phyloP scores from a whole-genome alignment of 805 yeast species.

The Pichia scutulata region DNA sequence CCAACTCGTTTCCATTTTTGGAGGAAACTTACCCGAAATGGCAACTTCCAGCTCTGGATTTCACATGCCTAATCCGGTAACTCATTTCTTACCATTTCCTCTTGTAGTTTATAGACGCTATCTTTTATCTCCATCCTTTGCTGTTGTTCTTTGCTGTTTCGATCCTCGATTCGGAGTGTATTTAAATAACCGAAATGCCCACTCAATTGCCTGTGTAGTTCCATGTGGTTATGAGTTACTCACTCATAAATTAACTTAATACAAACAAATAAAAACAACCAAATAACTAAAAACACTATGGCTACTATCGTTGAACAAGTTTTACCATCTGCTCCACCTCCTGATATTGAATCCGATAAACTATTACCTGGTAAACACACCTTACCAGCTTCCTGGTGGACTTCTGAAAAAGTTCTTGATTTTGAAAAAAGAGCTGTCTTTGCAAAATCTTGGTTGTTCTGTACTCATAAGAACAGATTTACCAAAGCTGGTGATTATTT shows the following conservation, averaged over 20 bases:
- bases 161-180: neutral
- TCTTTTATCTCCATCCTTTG: neutral
- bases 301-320: conserved; percentile 16
- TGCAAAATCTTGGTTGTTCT: conserved; percentile 48
- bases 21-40: neutral
- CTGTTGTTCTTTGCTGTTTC: neutral
- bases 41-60: neutral
- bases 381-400: conserved; percentile 62
- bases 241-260: no score
- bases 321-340: conserved; percentile 24
- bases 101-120: neutral
- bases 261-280: neutral
- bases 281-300: neutral
- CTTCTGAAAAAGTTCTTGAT: conserved; percentile 49
- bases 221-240: neutral
- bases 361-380: conserved; percentile 41
- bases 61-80: neutral
- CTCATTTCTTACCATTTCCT: neutral
- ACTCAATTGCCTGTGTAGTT: neutral
- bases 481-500: conserved; percentile 51
- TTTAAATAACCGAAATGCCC: neutral
- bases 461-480: conserved; percentile 46
- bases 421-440: conserved; percentile 52
- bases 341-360: conserved; percentile 23
- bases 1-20: neutral